These are phyloP conservation scores for Globisporangium megalacanthum DNA, from an alignment of 352 stramenopile genomes.

Conservation along the genomic window DNA sequence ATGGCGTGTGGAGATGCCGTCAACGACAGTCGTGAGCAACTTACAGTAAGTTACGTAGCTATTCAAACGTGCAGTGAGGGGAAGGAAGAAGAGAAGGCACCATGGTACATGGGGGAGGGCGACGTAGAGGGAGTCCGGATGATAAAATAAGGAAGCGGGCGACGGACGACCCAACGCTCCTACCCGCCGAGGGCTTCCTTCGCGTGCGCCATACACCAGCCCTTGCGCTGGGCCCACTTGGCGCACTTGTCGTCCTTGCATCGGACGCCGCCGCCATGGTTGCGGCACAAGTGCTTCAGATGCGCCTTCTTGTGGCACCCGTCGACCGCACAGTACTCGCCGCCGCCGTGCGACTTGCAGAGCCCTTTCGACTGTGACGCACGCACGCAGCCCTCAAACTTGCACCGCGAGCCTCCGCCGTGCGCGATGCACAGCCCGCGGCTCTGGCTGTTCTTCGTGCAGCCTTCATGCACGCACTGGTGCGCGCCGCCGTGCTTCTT, in stretches of 20 bases:
- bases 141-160: background rate
- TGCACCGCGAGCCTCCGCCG: slow-evolving; percentile 75
- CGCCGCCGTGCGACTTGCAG: slow-evolving; percentile 82
- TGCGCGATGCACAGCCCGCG: slow-evolving; percentile 82
- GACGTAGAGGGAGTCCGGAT: background rate
- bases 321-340: slow-evolving; percentile 76
- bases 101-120: background rate
- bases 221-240: slow-evolving; percentile 85
- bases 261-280: slow-evolving; percentile 78
- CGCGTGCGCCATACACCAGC: slow-evolving; percentile 86
- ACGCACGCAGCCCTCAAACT: slow-evolving; percentile 69
- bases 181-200: slow-evolving; percentile 64
- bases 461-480: slow-evolving; percentile 80
- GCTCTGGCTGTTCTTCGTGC: slow-evolving; percentile 86
- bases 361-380: slow-evolving; percentile 82
- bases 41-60: too few species aligned
- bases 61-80: background rate
- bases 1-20: too few species aligned
- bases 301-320: slow-evolving; percentile 85
- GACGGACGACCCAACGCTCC: background rate
- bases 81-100: background rate
- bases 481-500: slow-evolving; percentile 87
- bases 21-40: too few species aligned
- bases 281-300: slow-evolving; percentile 79
- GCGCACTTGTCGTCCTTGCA: slow-evolving; percentile 77